Percentiles rank a stretch among this genome's conserved stretches.
Conservation (phyloP, 768 basidiomycete species). For the Leccinum uliginosum region DNA sequence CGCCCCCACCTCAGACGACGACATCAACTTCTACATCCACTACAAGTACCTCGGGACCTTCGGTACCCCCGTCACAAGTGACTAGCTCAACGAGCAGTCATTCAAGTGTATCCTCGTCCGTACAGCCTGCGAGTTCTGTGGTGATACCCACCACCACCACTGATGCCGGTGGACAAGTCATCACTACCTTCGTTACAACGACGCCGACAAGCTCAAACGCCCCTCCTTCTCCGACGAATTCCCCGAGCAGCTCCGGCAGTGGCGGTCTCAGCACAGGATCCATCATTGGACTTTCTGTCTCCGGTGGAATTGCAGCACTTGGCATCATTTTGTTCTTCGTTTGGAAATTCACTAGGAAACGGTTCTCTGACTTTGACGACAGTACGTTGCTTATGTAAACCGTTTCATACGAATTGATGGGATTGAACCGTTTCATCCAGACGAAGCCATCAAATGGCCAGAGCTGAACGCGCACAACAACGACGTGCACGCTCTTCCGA, state of each 20-base stretch:
- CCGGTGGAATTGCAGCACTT: constrained; percentile 72
- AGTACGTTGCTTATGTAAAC: constrained; percentile 46
- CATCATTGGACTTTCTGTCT: constrained; percentile 76
- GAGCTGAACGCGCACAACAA: constrained; percentile 67
- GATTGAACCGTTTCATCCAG: constrained; percentile 32
- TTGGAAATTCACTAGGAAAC: constrained; percentile 85
- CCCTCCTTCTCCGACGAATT: constrained; percentile 21
- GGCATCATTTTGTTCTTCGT: constrained; percentile 71
- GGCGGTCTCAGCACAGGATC: constrained; percentile 64
- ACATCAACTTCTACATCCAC: constrained; percentile 11
- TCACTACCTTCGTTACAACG: constrained; percentile 22
- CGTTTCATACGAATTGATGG: constrained; percentile 7
- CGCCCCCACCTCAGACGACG: not conserved
- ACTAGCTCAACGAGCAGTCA: constrained; percentile 1
- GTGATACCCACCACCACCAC: constrained; percentile 24
- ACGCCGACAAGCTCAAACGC: constrained; percentile 20
- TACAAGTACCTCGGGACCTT: constrained; percentile 7
- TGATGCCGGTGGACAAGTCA: constrained; percentile 24
- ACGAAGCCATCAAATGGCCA: constrained; percentile 88
- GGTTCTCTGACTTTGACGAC: constrained; percentile 71
- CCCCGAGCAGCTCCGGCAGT: constrained; percentile 15
- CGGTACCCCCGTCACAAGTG: constrained; percentile 1
- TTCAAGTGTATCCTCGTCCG: not conserved
- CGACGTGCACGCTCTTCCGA: constrained; percentile 63
- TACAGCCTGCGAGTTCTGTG: not conserved